Percentiles rank a stretch among this genome's conserved stretches.
Conservation (phyloP, 106 monocot species). For the Iris macrosiphon region DNA sequence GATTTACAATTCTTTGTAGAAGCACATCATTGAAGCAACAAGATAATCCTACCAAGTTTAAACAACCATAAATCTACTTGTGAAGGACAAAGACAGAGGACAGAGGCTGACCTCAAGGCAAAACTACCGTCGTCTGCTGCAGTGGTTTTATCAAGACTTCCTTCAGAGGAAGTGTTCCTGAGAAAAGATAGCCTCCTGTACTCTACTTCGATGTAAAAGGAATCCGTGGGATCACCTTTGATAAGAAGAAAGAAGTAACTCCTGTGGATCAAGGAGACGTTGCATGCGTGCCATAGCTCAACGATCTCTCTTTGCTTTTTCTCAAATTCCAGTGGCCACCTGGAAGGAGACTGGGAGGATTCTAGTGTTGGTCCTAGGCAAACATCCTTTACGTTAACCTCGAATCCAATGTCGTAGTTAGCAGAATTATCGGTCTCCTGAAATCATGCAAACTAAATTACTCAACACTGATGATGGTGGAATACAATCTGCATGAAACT, state of each 20-base stretch:
- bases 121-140: background rate
- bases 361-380: slow-evolving; percentile 17
- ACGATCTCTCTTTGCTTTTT: slow-evolving; percentile 66
- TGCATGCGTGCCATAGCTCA: slow-evolving; percentile 78
- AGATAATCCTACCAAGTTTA: no score
- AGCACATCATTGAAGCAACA: no score
- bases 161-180: slow-evolving; percentile 20
- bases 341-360: slow-evolving; percentile 28
- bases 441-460: background rate
- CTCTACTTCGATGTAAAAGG: slow-evolving; percentile 86
- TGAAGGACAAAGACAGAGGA: background rate
- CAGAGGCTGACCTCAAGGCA: slow-evolving; percentile 42
- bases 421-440: slow-evolving; percentile 18
- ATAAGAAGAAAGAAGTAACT: slow-evolving; percentile 90
- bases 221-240: slow-evolving; percentile 72
- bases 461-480: background rate
- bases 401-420: slow-evolving; percentile 5
- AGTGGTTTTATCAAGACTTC: background rate
- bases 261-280: slow-evolving; percentile 75
- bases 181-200: slow-evolving; percentile 69
- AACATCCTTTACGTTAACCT: slow-evolving; percentile 33
- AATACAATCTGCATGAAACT: no score
- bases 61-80: no score
- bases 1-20: no score
- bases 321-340: slow-evolving; percentile 63